Base-by-base conservation (phyloP, 805 yeast species). In the Starmerella bombicola region DNA sequence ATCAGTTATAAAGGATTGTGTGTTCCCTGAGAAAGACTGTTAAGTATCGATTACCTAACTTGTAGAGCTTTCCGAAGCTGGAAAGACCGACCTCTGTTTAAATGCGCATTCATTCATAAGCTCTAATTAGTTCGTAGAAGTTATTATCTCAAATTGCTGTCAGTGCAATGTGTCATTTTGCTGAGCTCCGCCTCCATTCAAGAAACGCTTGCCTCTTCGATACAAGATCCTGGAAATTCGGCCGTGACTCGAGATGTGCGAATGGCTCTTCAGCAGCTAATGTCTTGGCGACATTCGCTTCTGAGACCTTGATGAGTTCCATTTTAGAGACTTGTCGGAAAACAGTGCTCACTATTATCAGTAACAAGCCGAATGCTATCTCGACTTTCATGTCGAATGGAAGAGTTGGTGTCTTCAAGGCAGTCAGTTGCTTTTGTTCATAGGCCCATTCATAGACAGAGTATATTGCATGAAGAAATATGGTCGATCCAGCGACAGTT, bases 211-310 rank as follows among this genome's bases (percentile, higher is more conserved):
- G 45, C 47, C 84, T 62, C 54, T 66, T 68, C 12, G 55, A 46
- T 1, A 45, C 46, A 7, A 76, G 58, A 51, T 77, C 74, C 33
- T 76, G 59, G 50, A 73, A 78, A 5, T 64, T 68, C 3, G 71
- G 62, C 40, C 78, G 60, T 21, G 69, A 64, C 38, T 73, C 74
- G 31, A 73, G 58, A 10, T 59, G 55, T 35, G 67, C 71, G 50
- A 61, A 74, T 16, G 69, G 71, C 20, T 58, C 58, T 16, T 55
- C 53, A n/a, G 78, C 80, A 21, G 68, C 52, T 24, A 59, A 55
- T 46, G 77, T 75, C 21, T 64, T 58, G 35, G 67, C 66, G 15
- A 59, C 57, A 33, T 71, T 67, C 7, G 78, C 74, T 39, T 69
- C 61, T 43, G 59, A 63, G 62, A 67, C 63, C n/a, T 53, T 58